Evolutionary conservation across 179 eudicot genomes (phyloP).

Genomic region (Spergularia azorica): DNA sequence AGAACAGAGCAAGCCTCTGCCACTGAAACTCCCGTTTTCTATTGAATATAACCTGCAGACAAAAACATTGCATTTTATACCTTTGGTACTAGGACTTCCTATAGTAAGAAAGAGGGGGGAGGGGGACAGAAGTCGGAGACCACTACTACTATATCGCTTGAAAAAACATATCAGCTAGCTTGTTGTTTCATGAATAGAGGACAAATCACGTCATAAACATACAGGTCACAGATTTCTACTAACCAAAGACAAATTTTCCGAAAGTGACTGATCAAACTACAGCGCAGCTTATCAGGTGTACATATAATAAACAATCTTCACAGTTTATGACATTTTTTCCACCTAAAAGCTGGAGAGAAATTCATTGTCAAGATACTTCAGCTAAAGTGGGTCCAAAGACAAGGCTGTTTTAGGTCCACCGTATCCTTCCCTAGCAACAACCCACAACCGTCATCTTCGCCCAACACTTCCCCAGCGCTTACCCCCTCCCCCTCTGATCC

Average conservation of each 20-base stretch:
- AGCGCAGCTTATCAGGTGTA: not conserved
- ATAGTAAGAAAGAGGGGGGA: not conserved
- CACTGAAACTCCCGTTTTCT: constrained; percentile 77
- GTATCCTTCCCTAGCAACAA: too few relatives aligned
- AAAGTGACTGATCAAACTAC: not conserved
- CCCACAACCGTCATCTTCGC: too few relatives aligned
- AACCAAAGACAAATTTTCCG: not conserved
- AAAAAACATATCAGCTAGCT: not conserved
- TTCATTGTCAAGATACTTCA: too few relatives aligned
- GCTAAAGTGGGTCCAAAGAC: too few relatives aligned
- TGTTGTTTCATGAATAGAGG: not conserved
- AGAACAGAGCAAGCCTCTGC: constrained; percentile 78
- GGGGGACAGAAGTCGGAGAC: not conserved
- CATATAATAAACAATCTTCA: too few relatives aligned
- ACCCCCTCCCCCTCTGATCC: too few relatives aligned
- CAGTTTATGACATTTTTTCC: too few relatives aligned
- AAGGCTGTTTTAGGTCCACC: too few relatives aligned
- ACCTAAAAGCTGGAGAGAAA: too few relatives aligned
- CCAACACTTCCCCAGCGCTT: too few relatives aligned
- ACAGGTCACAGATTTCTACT: not conserved
- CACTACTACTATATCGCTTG: not conserved
- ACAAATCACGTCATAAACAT: not conserved
- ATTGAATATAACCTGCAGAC: constrained; percentile 74
- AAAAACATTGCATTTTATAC: not conserved
- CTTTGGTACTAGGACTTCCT: not conserved